Base-by-base conservation (phyloP, 768 basidiomycete genomes). In the Phlebiopsis flavidoalba region DNA sequence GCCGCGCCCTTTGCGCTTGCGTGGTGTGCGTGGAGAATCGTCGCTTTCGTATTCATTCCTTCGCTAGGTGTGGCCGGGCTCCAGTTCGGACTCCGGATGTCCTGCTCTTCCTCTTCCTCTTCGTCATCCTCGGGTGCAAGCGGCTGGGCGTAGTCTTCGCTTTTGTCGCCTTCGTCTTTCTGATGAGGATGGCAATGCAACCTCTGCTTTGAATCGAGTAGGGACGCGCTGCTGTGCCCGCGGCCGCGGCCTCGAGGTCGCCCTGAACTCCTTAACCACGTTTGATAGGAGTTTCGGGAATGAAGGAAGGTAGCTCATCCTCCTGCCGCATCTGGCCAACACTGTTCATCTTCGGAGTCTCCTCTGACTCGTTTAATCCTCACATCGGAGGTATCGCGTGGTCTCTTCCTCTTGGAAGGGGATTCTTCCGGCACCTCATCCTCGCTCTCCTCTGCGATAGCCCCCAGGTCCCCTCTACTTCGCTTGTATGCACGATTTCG, bases 1-100 rank as follows among this genome's bases (percentile, higher is more conserved):
- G 66, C 83, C 83, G 17, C 40, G 40, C 2, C 2, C 10, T 35
- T 77, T 75, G 26, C 53, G 58, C 21, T 76, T 78, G 52, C 35
- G 52, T 0, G 86, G 86, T 14, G 86, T 89, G 49, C 75, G 76
- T 26, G 5, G 31, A 51, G 6, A n/a, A n/a, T n/a, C n/a, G 17
- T 54, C 31, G 5, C 17, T 31, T 2, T 2, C 26, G 26, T 31
- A 31, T 2, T 31, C 26, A 6, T 31, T 6, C n/a, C n/a, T 6
- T 31, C 26, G 26, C 26, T 31, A 6, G 26, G 26, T 31, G 26
- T 31, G 26, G n/a, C 6, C 26, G 26, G 26, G 26, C 40, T 43
- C 40, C 12, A 3, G 17, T 8, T 43, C 36, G 21, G 36, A 12
- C 12, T 63, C 61, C 17, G 35, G 26, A 31, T 31, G 26, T 31